Percentiles rank a stretch among this genome's conserved stretches.
Evolutionary conservation across 208 protist genomes (phyloP).

Genomic region (Leishmania major): DNA sequence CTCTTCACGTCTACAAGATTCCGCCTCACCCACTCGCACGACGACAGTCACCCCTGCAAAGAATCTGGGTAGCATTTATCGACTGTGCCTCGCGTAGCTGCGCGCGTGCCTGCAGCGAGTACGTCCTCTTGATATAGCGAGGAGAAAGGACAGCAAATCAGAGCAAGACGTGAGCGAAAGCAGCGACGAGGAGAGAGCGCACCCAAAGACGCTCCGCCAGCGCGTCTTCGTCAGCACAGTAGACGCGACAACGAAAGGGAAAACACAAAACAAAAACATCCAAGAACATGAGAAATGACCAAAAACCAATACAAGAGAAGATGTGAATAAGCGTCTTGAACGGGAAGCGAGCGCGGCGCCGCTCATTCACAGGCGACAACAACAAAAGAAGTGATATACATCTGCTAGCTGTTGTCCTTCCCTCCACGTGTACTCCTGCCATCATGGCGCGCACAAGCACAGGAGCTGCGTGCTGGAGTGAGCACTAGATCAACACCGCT

Average conservation of each 20-base stretch:
- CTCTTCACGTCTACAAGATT: neutral
- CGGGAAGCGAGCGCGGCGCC: too few relatives aligned
- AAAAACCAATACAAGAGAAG: neutral
- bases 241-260: neutral
- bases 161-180: neutral
- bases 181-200: neutral
- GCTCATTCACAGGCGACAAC: neutral
- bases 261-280: neutral
- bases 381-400: neutral
- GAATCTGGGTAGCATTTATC: neutral
- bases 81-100: neutral
- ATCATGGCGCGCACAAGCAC: neutral
- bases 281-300: neutral
- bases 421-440: neutral
- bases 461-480: neutral
- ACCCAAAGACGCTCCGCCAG: neutral
- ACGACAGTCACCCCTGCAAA: neutral
- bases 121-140: neutral
- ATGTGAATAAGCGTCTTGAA: neutral
- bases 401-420: neutral
- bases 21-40: neutral
- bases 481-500: neutral
- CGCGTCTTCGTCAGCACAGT: neutral
- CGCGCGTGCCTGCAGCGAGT: neutral
- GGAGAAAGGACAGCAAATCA: neutral